Evolutionary conservation across 176 grass and related monocot genomes (phyloP), one percentile per base, ranked within the genome.

Genomic region (Carex myosuroides): DNA sequence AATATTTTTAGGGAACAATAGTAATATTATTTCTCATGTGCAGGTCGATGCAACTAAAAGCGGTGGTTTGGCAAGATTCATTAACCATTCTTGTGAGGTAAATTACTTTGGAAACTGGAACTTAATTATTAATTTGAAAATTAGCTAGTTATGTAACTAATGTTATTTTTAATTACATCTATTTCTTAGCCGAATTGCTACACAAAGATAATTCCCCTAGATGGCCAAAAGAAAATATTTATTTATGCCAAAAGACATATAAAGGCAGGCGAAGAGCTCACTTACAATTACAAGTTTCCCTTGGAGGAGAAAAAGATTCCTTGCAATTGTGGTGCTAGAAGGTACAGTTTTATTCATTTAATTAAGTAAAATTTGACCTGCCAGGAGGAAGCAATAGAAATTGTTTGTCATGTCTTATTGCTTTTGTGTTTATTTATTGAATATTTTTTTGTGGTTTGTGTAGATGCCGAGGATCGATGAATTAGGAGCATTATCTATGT

Each of bases 271-370:
- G 92, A 98, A 85, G 95, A 98, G 87, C 81, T 98, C 32, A 98
- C 95, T 60, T 98, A 98, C 85, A 98, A 98, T 85, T 98, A 98
- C 82, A 98, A 98, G 81, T 98, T 98, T 87, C 95, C 95, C 1
- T 88, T 98, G 57, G 95, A 98, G 83, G 95, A 98, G 80, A 81
- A 93, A 46, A 98, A 98, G 88, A 98, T 98, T 70, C 95, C 92
- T 0, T 98, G 95, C 67, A 90, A 98, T 80, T 98, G 95, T 78
- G 95, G 95, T 87, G 89, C 95, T 81, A 86, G 60, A 86, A 94
- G 95, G 95, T 98, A 91, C 84, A 64, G 42, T 84, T 55, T n/a
- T 44, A 48, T 60, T 58, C 20, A 18, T 61, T 16, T 46, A 35
- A 48, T 39, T 48, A 50, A 37, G n/a, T 81, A 65, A 81, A 67